phyloP scores from a whole-genome alignment of 441 rosid species.

The Pelargonium fulgidum region DNA sequence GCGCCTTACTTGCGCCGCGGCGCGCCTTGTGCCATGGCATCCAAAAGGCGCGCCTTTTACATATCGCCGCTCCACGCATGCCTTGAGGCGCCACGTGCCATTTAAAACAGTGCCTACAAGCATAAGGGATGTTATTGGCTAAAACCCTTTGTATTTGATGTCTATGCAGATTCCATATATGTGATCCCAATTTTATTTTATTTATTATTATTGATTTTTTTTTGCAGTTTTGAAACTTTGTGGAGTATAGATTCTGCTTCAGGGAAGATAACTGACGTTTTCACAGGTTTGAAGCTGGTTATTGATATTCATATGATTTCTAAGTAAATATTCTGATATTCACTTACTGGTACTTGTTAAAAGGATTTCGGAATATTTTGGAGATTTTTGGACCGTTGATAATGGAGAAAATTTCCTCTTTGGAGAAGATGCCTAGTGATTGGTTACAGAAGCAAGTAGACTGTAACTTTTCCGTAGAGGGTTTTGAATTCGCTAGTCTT shows the following conservation, averaged over 20 bases:
- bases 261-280: slow-evolving; percentile 59
- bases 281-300: slow-evolving; percentile 49
- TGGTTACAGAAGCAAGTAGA: slow-evolving; percentile 47
- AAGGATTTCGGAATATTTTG: slow-evolving; percentile 53
- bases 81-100: no score
- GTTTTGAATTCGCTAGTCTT: slow-evolving; percentile 37
- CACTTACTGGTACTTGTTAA: slow-evolving; percentile 12
- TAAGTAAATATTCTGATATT: slow-evolving; percentile 4
- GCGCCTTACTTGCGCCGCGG: no score
- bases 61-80: no score
- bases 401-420: slow-evolving; percentile 49
- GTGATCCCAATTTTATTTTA: neutral
- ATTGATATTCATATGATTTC: neutral
- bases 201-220: neutral
- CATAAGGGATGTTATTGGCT: no score
- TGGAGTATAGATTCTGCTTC: slow-evolving; percentile 67
- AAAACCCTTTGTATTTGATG: neutral
- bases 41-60: no score
- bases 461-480: slow-evolving; percentile 30
- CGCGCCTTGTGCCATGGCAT: no score
- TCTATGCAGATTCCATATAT: slow-evolving; percentile 14
- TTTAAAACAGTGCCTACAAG: no score
- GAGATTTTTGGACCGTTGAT: slow-evolving; percentile 49
- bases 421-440: slow-evolving; percentile 51
- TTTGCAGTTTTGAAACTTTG: slow-evolving; percentile 62